phyloP scores from a whole-genome alignment of 495 filamentous ascomycete genomes.

The Aspergillus campestris region DNA sequence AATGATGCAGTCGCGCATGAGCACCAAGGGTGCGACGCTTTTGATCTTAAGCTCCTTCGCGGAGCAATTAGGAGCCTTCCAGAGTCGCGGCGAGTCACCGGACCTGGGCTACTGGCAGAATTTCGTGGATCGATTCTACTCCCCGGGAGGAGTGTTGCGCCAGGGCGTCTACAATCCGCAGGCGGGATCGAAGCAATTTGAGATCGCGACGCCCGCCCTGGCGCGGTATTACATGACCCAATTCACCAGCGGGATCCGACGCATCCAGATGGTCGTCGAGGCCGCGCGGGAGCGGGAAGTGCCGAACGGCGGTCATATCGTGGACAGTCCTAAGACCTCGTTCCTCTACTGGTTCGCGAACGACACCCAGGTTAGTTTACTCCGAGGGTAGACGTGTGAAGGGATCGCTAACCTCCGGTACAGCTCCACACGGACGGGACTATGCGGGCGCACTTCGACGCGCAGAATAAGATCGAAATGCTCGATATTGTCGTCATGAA shows the following conservation, averaged over 20 bases:
- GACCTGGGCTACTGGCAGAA: slow-evolving; percentile 62
- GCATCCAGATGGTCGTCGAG: slow-evolving; percentile 68
- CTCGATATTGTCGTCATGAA: slow-evolving; percentile 56
- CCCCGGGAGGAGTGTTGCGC: slow-evolving; percentile 58
- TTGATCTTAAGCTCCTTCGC: slow-evolving; percentile 60
- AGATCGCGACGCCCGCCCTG: slow-evolving; percentile 65
- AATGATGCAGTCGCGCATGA: slow-evolving; percentile 45
- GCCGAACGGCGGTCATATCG: slow-evolving; percentile 52
- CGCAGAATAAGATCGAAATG: slow-evolving; percentile 61
- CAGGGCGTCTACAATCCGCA: slow-evolving; percentile 48
- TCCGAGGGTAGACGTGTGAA: neutral
- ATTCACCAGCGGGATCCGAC: slow-evolving; percentile 72
- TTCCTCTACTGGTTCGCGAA: slow-evolving; percentile 68
- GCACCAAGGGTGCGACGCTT: slow-evolving; percentile 48
- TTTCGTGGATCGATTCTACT: slow-evolving; percentile 72
- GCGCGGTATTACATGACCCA: slow-evolving; percentile 75
- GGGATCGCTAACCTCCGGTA: slow-evolving; percentile 8
- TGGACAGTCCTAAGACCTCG: slow-evolving; percentile 53
- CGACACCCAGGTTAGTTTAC: slow-evolving; percentile 53
- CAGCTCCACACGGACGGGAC: slow-evolving; percentile 58
- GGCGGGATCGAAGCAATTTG: slow-evolving; percentile 58
- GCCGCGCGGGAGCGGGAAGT: slow-evolving; percentile 45
- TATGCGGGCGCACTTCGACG: slow-evolving; percentile 58
- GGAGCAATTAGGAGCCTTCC: slow-evolving; percentile 60
- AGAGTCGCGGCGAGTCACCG: slow-evolving; percentile 49